Evolutionary conservation across 2,329 filamentous ascomycete species (phyloP).

Genomic region (Rutstroemia sp.): DNA sequence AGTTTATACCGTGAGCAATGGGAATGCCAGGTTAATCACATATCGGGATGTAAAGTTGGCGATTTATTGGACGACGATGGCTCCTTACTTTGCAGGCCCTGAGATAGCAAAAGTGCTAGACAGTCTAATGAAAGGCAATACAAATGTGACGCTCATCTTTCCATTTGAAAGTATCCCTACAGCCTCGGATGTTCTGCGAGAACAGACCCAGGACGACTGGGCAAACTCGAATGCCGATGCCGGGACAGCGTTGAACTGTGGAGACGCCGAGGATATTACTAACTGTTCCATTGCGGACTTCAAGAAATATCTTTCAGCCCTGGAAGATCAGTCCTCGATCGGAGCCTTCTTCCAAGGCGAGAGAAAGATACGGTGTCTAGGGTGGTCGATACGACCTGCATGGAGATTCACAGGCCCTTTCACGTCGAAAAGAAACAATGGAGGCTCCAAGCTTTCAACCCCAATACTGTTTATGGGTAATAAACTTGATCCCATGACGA

Average conservation of each 20-base stretch:
- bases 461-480: not conserved
- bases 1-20: not conserved
- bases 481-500: not conserved
- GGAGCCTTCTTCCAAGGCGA: constrained; percentile 9
- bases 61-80: not conserved
- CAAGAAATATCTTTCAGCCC: constrained; percentile 2
- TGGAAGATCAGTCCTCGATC: constrained; percentile 5
- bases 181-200: not conserved
- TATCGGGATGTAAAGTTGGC: constrained; percentile 1
- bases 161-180: not conserved
- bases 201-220: not conserved
- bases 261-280: constrained; percentile 4
- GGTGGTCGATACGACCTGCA: not conserved
- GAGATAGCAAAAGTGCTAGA: not conserved
- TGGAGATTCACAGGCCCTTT: constrained; percentile 8
- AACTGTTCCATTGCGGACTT: not conserved
- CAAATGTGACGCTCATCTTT: not conserved
- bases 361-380: constrained; percentile 8
- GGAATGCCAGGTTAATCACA: constrained; percentile 3
- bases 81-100: not conserved
- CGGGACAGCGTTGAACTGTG: constrained; percentile 3
- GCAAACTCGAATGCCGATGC: constrained; percentile 7
- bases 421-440: not conserved
- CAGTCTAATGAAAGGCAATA: not conserved
- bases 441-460: not conserved